Evolutionary conservation across 2,329 filamentous ascomycete species (phyloP), one percentile per base, ranked within the genome.

Genomic region (Exophiala aquamarina): DNA sequence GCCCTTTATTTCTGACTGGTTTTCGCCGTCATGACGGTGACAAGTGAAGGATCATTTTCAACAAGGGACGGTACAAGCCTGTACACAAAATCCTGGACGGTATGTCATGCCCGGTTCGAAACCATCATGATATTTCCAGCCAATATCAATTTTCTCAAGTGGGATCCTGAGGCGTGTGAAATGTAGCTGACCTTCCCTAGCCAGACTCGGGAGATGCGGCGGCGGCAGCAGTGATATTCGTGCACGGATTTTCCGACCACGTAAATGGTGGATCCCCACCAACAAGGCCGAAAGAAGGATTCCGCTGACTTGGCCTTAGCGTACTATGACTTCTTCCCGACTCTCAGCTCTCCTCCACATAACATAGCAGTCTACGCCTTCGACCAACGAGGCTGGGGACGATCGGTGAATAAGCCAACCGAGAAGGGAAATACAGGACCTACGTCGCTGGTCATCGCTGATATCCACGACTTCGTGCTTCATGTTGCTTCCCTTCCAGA

Each of bases 351-450:
- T 9, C 34, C 52, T n/a, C 45, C 52, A 15, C 77, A 77, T 44
- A 87, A 86, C 52, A 90, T 96, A 59, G 82, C 87, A 61, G 79
- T 89, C 38, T 81, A 86, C 61, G 77, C 81, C 52, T 87, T 91
- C 65, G 91, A 96, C 66, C 91, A 95, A 73, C 83, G 78, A 65
- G 90, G 91, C 65, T 96, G 90, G 90, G 91, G 91, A 51, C 83
- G 81, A 46, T 87, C 82, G 44, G 87, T 85, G 17, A 74, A 69
- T 29, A 75, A 73, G 42, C 71, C 79, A 8, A 46, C 44, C 11
- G 48, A 58, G 13, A 17, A 68, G 78, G 91, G 91, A 40, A 73
- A 82, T 44, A 88, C 87, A 2, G 91, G 91, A 5, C 77, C 84
- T 5, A 95, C 90, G 2, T 55, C 75, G 2, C 78, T 75, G 45